Conservation (phyloP, 352 stramenopile genomes). For the Pythium guiyangense region DNA sequence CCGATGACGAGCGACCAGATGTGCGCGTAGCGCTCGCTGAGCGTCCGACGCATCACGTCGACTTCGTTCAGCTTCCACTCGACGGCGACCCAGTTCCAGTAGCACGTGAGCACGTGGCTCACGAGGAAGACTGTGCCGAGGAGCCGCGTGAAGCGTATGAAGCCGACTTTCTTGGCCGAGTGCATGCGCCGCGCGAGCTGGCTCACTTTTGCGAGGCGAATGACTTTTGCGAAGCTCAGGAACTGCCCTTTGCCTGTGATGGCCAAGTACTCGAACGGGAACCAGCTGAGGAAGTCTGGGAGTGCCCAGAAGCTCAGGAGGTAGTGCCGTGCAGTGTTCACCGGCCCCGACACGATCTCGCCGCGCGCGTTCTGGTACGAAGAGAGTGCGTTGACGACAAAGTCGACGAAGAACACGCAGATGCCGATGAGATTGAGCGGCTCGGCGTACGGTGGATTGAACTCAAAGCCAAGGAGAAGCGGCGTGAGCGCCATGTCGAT, state of each 20-base stretch:
- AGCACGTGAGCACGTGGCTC: slow-evolving; percentile 52
- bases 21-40: slow-evolving; percentile 37
- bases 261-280: slow-evolving; percentile 52
- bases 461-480: slow-evolving; percentile 45
- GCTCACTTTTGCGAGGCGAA: slow-evolving; percentile 66
- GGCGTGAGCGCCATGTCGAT: slow-evolving; percentile 52
- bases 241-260: slow-evolving; percentile 31
- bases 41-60: slow-evolving; percentile 14
- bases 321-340: slow-evolving; percentile 40
- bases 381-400: slow-evolving; percentile 47
- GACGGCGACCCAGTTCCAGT: slow-evolving; percentile 50
- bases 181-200: slow-evolving; percentile 47
- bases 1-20: slow-evolving; percentile 56
- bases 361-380: slow-evolving; percentile 49
- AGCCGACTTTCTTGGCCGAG: slow-evolving; percentile 59
- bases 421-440: slow-evolving; percentile 34
- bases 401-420: slow-evolving; percentile 49
- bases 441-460: slow-evolving; percentile 17
- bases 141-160: slow-evolving; percentile 49
- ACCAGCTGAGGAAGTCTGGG: slow-evolving; percentile 64
- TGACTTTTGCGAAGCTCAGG: slow-evolving; percentile 60
- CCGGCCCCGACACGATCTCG: slow-evolving; percentile 40
- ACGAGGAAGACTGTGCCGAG: slow-evolving; percentile 51
- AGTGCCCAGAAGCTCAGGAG: slow-evolving; percentile 48
- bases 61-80: slow-evolving; percentile 39